Evolutionary conservation across 805 yeast genomes (phyloP), one percentile per base, ranked within the genome.

Genomic region (Nakazawaea wickerhamii): DNA sequence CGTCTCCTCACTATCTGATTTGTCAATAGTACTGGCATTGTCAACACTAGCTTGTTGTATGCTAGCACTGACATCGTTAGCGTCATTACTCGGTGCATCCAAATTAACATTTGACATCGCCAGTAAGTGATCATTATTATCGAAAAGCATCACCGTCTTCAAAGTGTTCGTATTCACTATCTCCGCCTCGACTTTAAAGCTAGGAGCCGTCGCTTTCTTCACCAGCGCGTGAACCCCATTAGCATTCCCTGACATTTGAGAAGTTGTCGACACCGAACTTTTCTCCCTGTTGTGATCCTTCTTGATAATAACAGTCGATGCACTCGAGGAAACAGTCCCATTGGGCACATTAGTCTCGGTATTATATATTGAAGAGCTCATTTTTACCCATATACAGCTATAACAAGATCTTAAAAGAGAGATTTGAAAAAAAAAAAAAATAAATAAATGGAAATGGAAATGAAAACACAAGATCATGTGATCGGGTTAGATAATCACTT

Each of bases 101-200:
- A 8, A 19, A 15, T 30, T 37, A n/a, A 23, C 34, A 15, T 28
- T 37, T 6, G 18, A 18, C 10, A 9, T 20, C 19, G 7, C 21
- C 18, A 5, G 7, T 6, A 26, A 26, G n/a, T 22, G n/a, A 6
- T 28, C 41, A 13, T 26, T n/a, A 25, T 43, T 27, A n/a, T 43
- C 46, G 21, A 43, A 43, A 4, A 43, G 22, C 9, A 31, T 14
- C 4, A 38, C 35, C 14, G 15, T 43, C 20, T 27, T 33, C 19
- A 26, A 20, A 11, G 42, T n/a, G n/a, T 38, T 33, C 8, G 42
- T 38, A 21, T 43, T 38, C 37, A 38, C 42, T 13, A 43, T 35
- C 33, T 38, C 42, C 9, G 41, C 46, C 30, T 43, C 46, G 9
- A 43, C 46, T 35, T 43, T 43, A 23, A 43, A 43, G 17, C 13